phyloP scores from a whole-genome alignment of 1,284 basidiomycete genomes.

The Abortiporus biennis region DNA sequence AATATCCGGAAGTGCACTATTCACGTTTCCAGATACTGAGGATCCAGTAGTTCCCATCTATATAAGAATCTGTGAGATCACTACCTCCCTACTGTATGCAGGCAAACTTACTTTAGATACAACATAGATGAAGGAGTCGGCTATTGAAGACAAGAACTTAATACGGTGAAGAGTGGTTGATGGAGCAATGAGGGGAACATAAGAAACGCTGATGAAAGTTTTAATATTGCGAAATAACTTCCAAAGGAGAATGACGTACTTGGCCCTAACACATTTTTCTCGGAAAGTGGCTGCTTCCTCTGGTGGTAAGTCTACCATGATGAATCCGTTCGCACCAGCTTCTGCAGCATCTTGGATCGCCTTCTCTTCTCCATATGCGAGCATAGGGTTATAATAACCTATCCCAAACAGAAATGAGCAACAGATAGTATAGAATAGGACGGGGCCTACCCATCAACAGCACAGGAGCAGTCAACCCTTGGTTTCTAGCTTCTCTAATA shows the following conservation, averaged over 20 bases:
- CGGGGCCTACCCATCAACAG: constrained; percentile 83
- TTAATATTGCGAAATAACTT: not conserved
- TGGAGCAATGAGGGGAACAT: constrained; percentile 93
- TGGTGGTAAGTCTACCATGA: constrained; percentile 96
- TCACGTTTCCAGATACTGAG: constrained; percentile 68
- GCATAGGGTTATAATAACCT: constrained; percentile 96
- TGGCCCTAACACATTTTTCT: constrained; percentile 75
- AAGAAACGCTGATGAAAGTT: constrained; percentile 70
- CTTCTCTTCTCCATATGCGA: constrained; percentile 93
- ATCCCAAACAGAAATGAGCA: no score
- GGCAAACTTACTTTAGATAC: constrained; percentile 70
- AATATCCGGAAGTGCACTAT: constrained; percentile 73
- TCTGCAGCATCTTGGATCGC: constrained; percentile 85
- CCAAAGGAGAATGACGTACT: constrained; percentile 43
- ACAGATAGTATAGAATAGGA: no score
- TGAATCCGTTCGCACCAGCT: constrained; percentile 95
- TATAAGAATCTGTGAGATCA: constrained; percentile 2
- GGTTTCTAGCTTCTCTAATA: constrained; percentile 72
- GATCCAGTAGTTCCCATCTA: constrained; percentile 99
- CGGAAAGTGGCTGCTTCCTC: constrained; percentile 94
- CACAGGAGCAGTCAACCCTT: constrained; percentile 84
- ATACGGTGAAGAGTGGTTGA: constrained; percentile 87
- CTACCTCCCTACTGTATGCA: not conserved
- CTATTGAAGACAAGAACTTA: constrained; percentile 87
- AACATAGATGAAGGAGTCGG: constrained; percentile 97